A percentile compares a stretch with the other conserved stretches of the same genome.
Evolutionary conservation across 1,284 basidiomycete species (phyloP).

Genomic region (Polyporus tsugae): DNA sequence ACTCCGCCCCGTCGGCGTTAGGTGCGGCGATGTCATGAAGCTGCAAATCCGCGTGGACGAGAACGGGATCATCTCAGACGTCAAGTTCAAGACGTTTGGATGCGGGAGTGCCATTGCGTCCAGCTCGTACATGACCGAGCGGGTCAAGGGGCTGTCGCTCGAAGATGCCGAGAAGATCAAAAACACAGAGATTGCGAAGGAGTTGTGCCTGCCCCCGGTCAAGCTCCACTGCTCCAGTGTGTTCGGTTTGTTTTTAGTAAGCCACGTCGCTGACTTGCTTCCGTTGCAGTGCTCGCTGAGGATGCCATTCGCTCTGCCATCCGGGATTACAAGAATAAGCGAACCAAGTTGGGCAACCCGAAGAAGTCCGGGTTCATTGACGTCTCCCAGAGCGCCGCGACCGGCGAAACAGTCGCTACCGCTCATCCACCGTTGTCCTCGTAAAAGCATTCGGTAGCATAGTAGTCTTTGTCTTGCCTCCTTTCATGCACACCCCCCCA

Average conservation of each 20-base stretch:
- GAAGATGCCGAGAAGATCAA: slow-evolving; percentile 97
- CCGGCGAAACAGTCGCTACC: slow-evolving; percentile 73
- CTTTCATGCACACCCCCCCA: slow-evolving; percentile 11
- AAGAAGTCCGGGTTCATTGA: slow-evolving; percentile 77
- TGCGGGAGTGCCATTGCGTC: slow-evolving; percentile 98
- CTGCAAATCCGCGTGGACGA: slow-evolving; percentile 98
- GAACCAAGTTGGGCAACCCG: slow-evolving; percentile 58
- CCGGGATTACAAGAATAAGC: slow-evolving; percentile 89
- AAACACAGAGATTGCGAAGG: slow-evolving; percentile 99
- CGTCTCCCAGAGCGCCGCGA: slow-evolving; percentile 73
- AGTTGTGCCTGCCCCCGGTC: slow-evolving; percentile 94
- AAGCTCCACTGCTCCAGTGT: slow-evolving; percentile 91
- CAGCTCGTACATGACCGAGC: slow-evolving; percentile 97
- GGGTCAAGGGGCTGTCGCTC: slow-evolving; percentile 93
- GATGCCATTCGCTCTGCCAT: slow-evolving; percentile 97
- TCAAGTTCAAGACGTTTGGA: slow-evolving; percentile 99
- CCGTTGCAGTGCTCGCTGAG: slow-evolving; percentile 86
- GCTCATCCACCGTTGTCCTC: slow-evolving; percentile 55
- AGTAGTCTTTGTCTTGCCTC: slow-evolving; percentile 10
- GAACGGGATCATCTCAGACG: slow-evolving; percentile 94
- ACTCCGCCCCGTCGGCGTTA: slow-evolving; percentile 41
- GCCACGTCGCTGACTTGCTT: slow-evolving; percentile 27
- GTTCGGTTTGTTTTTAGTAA: slow-evolving; percentile 42
- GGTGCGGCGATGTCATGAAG: slow-evolving; percentile 97
- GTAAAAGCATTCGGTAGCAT: slow-evolving; percentile 25